A percentile compares a stretch with the other conserved stretches of the same genome.
Conservation (phyloP, 2,329 filamentous ascomycete species). For the Cladosporium cucumerinum region DNA sequence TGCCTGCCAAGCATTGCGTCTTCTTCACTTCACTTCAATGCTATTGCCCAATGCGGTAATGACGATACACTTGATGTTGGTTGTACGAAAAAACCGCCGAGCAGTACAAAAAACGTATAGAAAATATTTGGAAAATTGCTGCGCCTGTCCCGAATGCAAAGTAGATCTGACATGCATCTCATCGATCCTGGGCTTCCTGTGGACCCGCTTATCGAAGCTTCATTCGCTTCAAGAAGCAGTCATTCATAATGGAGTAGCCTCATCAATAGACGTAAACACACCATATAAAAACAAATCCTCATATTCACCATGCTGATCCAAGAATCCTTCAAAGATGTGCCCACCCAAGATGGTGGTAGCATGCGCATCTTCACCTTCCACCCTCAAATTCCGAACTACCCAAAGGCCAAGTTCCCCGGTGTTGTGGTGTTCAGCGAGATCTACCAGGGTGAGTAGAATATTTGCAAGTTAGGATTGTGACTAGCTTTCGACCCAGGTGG, state of each 20-base stretch:
- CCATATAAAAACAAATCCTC: background rate
- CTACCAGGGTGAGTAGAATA: slow-evolving; percentile 69
- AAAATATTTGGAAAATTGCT: background rate
- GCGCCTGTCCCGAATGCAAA: background rate
- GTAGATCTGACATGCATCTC: background rate
- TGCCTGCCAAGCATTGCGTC: slow-evolving; percentile 13
- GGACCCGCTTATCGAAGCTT: slow-evolving; percentile 3
- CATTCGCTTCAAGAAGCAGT: background rate
- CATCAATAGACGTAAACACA: background rate
- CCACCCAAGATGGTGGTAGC: slow-evolving; percentile 56
- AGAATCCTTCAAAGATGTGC: slow-evolving; percentile 58
- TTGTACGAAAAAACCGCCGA: background rate
- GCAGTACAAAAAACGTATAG: background rate
- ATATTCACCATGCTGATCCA: slow-evolving; percentile 54
- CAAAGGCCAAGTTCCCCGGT: slow-evolving; percentile 83
- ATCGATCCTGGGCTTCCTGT: background rate
- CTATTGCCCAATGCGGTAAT: background rate
- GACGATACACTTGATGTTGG: background rate
- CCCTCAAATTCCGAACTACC: slow-evolving; percentile 78
- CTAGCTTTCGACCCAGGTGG: background rate
- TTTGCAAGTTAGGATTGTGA: background rate
- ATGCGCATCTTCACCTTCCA: slow-evolving; percentile 83
- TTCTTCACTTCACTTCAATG: slow-evolving; percentile 10
- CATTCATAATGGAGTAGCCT: background rate
- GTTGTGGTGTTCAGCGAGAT: slow-evolving; percentile 91